Conservation (phyloP, 2,329 filamentous ascomycete species). For the Xylaria sp. region DNA sequence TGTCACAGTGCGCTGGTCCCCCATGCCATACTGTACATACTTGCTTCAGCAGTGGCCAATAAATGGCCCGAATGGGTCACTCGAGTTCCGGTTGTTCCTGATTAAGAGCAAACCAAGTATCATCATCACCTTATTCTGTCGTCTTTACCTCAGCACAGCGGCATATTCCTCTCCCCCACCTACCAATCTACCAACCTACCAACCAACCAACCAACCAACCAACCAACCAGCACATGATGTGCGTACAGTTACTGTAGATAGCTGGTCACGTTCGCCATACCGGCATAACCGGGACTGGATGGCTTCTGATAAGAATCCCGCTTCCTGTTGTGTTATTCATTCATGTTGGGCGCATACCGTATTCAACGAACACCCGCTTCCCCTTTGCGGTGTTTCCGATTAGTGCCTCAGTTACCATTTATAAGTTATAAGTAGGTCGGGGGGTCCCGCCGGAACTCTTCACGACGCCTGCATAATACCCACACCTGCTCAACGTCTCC, state of each 20-base stretch:
- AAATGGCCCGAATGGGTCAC: not conserved
- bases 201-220: too few species aligned
- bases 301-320: conserved; percentile 20
- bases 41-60: too few species aligned
- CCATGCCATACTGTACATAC: not conserved
- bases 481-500: not conserved
- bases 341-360: conserved; percentile 2
- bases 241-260: too few species aligned
- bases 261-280: too few species aligned
- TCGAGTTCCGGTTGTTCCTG: not conserved
- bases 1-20: conserved; percentile 1
- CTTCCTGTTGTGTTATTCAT: not conserved
- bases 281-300: too few species aligned
- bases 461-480: conserved; percentile 35
- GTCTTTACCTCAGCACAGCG: too few species aligned
- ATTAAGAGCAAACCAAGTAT: not conserved
- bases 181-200: too few species aligned
- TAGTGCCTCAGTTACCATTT: not conserved
- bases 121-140: not conserved
- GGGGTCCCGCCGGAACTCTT: conserved; percentile 20
- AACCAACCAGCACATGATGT: too few species aligned
- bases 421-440: not conserved
- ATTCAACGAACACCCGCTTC: conserved; percentile 18
- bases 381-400: conserved; percentile 25
- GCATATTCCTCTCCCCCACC: not conserved